Evolutionary conservation across 2,329 filamentous ascomycete genomes (phyloP), one percentile per base, ranked within the genome.

Genomic region (Aspergillus floridensis): DNA sequence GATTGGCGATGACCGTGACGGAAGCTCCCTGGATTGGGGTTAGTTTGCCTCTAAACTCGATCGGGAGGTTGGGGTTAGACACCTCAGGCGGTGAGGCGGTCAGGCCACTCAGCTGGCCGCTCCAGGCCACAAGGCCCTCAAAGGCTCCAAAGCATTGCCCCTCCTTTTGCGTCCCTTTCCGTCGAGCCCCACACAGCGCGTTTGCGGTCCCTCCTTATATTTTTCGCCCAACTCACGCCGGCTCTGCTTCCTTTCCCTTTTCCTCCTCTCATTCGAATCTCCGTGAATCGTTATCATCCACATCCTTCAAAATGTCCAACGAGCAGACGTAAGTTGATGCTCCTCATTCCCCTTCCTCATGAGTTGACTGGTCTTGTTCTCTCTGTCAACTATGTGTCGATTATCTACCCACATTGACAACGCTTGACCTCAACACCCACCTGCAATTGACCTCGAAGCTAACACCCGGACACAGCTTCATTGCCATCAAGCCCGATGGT

Each of bases 401-500:
- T 19, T 14, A n/a, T 49, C 14, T 32, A 10, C 16, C 11, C 41
- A 32, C 32, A 14, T 19, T 29, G 26, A 29, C 26, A 29, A 12
- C 50, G 29, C 47, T 56, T 8, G 32, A 59, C 53, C 50, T n/a
- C 60, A 59, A 62, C 66, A 65, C 63, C 65, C 63, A 58, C 62
- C 60, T 16, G 21, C 46, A 19, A 19, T 38, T 61, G 46, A 62
- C 58, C 61, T 57, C 64, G 55, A 69, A 69, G 67, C 72, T 77
- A 70, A 79, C 59, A 53, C 61, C 63, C 61, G 70, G 63, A 59
- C 63, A 70, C 75, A 98, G 93, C 85, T 98, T 98, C 91, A 98
- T 98, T 87, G 95, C 95, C 79, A 92, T 99, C 88, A 99, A 99
- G 92, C 95, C 93, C 74, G 95, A 98, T 84, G 95, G 95, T 81